Base-by-base conservation (phyloP, 2,329 filamentous ascomycete genomes). In the Neonectria punicea region DNA sequence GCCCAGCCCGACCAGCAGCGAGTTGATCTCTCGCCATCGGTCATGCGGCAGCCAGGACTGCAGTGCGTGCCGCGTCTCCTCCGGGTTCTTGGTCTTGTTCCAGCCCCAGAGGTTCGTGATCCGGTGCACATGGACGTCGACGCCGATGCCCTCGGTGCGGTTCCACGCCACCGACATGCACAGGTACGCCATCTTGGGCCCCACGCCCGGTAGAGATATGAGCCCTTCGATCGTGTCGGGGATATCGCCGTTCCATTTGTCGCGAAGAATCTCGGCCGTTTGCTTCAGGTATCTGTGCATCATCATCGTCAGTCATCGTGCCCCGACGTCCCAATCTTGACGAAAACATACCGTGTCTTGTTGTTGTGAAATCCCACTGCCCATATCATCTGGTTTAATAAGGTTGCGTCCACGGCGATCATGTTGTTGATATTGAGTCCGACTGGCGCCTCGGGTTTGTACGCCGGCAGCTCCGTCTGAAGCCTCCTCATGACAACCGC, bases 61-160 rank as follows among this genome's bases (percentile, higher is more conserved):
- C 63, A 98, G 83, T 36, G 89, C 88, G 58, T 85, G 81, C 47
- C 94, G 85, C 32, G 94, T 97, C 77, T 93, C 92, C 81, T 98
- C 94, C 0, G 94, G 94, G 13, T 84, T 91, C 73, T 89, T 90
- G 2, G 92, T 95, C 77, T 88, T 89, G 77, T 97, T 89, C 94
- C 94, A 98, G 4, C 93, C 92, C 94, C 94, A 97, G 30, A 97
- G 83, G 80, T 97, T 97, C 56, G 93, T 95, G 79, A 98, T 97
- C 60, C 94, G 91, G 80, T 97, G 94, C 4, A 98, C 94, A 79
- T 98, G 94, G 5, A 97, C 94, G 78, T 98, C 94, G 53, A 98
- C 94, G 28, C 94, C 94, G 69, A 98, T 97, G 8, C 94, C 94
- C 74, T 89, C 84, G 58, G 86, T 87, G 36, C 83, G 81, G 72